Evolutionary conservation across 768 basidiomycete species (phyloP), one percentile per base, ranked within the genome.

Genomic region (Mycena haematopus): DNA sequence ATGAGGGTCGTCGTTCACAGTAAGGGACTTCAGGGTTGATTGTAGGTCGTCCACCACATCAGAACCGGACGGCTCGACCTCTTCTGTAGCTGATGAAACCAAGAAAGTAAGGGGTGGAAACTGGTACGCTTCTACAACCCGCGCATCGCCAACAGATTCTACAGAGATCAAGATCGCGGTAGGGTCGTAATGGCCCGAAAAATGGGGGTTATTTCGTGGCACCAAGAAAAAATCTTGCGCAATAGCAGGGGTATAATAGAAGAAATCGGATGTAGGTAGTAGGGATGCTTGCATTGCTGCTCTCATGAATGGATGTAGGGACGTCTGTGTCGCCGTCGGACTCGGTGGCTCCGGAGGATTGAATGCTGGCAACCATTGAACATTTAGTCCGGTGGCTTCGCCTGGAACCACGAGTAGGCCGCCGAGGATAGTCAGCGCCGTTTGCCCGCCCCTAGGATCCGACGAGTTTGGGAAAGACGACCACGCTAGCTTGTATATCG

Each of bases 401-500:
- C 76, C 78, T 2, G 75, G 63, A n/a, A 55, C 56, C 62, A 67
- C 58, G 22, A 78, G 73, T 36, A 86, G 78, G 0, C 95, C 95
- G n/a, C 95, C 95, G 11, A 96, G 81, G 22, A 95, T 77, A 1
- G 89, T 81, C 4, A 96, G 76, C 1, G 86, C 78, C 0, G 93
- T 94, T 50, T 86, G 83, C n/a, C 87, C 91, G 44, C 90, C 81
- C 70, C 87, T 76, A 52, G 86, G 80, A 78, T 89, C 86, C 5
- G 80, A 70, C 2, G 86, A 85, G 69, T 89, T 87, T 0, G 88
- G 78, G 73, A 89, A 93, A 1, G 85, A 83, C 58, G 89, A 91
- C 95, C 94, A 97, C 0, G 90, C 79, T 6, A 96, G 78, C 71
- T 92, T 95, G 81, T 91, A 94, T 35, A 97, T 85, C 5, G 95